Evolutionary conservation across 2,329 filamentous ascomycete genomes (phyloP).

Genomic region (Neofusicoccum cordaticola): DNA sequence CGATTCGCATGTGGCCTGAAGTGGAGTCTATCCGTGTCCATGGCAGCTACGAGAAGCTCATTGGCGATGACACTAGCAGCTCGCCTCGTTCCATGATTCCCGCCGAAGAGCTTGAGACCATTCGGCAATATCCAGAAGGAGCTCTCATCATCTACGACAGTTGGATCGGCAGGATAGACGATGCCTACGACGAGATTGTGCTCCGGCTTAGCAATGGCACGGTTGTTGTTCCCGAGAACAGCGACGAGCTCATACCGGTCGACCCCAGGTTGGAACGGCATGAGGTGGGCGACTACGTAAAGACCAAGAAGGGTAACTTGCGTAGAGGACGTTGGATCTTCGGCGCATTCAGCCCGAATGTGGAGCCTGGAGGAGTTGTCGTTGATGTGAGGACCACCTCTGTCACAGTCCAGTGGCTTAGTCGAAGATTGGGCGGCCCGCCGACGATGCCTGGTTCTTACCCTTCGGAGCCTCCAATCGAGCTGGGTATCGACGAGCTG

Average conservation of each 20-base stretch:
- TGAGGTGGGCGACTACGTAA: constrained; percentile 49
- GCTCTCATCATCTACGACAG: constrained; percentile 54
- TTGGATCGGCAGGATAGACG: constrained; percentile 56
- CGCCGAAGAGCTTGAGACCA: constrained; percentile 44
- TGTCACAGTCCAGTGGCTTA: constrained; percentile 54
- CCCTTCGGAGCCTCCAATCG: constrained; percentile 30
- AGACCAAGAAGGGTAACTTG: constrained; percentile 52
- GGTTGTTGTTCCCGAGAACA: constrained; percentile 52
- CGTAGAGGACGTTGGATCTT: constrained; percentile 52
- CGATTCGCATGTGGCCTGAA: constrained; percentile 23
- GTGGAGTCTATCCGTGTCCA: constrained; percentile 19
- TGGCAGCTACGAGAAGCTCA: constrained; percentile 23
- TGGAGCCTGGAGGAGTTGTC: constrained; percentile 51
- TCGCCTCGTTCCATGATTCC: constrained; percentile 38
- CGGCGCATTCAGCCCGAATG: constrained; percentile 51
- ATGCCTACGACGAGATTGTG: constrained; percentile 49
- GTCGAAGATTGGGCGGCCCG: constrained; percentile 38
- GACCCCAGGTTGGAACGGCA: constrained; percentile 37
- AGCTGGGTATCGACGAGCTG: constrained; percentile 38
- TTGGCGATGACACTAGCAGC: constrained; percentile 17
- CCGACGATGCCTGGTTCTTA: constrained; percentile 21
- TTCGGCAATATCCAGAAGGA: constrained; percentile 48
- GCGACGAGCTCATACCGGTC: constrained; percentile 40
- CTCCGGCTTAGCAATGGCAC: constrained; percentile 52
- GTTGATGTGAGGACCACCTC: constrained; percentile 48